These are phyloP conservation scores for Neltuma alba DNA, from an alignment of 306 rosid species.

Conservation along the genomic window DNA sequence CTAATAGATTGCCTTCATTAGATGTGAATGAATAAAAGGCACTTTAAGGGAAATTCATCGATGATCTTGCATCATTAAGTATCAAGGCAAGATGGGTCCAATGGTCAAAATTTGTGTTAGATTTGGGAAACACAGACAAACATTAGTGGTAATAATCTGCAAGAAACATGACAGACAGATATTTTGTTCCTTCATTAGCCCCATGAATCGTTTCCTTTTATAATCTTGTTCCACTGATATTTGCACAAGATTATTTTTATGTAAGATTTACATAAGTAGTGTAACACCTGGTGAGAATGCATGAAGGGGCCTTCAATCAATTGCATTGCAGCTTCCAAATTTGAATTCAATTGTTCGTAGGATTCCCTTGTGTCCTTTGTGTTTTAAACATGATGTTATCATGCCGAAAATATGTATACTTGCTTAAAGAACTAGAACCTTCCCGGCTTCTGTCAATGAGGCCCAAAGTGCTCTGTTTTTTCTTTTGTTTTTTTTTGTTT, in stretches of 20 bases:
- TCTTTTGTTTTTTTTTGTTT: too few relatives aligned
- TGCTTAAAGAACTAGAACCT: neutral
- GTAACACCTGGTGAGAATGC: slow-evolving; percentile 23
- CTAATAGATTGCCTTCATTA: slow-evolving; percentile 22
- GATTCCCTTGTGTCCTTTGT: neutral
- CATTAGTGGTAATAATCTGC: slow-evolving; percentile 25
- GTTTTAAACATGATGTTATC: slow-evolving; percentile 8
- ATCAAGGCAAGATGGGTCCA: slow-evolving; percentile 34
- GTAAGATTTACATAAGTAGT: slow-evolving; percentile 1
- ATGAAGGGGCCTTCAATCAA: slow-evolving; percentile 16
- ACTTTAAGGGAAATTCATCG: neutral
- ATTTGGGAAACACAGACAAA: slow-evolving; percentile 39
- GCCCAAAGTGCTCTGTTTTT: neutral
- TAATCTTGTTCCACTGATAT: slow-evolving; percentile 12
- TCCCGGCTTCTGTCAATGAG: slow-evolving; percentile 2
- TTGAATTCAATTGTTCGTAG: slow-evolving; percentile 24
- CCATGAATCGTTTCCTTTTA: slow-evolving; percentile 39
- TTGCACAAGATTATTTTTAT: neutral
- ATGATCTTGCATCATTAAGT: slow-evolving; percentile 20
- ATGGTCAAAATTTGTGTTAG: slow-evolving; percentile 28
- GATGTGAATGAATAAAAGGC: slow-evolving; percentile 35
- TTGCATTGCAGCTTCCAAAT: slow-evolving; percentile 33
- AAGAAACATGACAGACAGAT: slow-evolving; percentile 39
- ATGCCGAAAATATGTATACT: too few relatives aligned
- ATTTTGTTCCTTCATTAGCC: slow-evolving; percentile 38